Percentiles rank a stretch among this genome's conserved stretches.
Evolutionary conservation across 2,329 filamentous ascomycete genomes (phyloP).

Genomic region (Cryphonectria naterciae): DNA sequence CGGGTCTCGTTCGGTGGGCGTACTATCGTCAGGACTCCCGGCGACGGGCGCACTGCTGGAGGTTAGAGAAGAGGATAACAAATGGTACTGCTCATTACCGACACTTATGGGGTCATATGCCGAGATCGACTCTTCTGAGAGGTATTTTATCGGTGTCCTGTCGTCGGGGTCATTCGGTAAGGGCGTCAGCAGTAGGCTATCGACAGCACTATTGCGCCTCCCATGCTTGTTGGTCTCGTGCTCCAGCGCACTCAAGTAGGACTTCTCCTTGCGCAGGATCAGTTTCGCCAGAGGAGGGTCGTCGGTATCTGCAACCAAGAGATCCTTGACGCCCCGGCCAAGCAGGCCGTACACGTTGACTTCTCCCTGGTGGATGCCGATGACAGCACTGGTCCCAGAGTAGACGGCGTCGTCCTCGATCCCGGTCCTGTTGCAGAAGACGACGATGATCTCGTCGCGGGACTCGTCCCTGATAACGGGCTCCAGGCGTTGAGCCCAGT

Average conservation of each 20-base stretch:
- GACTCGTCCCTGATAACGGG: conserved; percentile 53
- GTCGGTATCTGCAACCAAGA: conserved; percentile 62
- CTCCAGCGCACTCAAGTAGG: not conserved
- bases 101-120: not conserved
- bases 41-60: conserved; percentile 5
- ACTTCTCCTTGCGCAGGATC: conserved; percentile 33
- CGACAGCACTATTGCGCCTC: not conserved
- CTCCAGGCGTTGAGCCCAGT: conserved; percentile 66
- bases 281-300: conserved; percentile 40
- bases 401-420: conserved; percentile 61
- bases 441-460: conserved; percentile 58
- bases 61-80: not conserved
- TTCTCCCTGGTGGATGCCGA: conserved; percentile 60
- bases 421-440: conserved; percentile 67
- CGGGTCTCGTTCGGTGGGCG: conserved; percentile 42
- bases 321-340: conserved; percentile 63
- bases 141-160: conserved; percentile 2
- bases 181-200: conserved; percentile 3
- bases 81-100: not conserved
- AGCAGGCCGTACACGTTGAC: conserved; percentile 64
- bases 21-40: conserved; percentile 33
- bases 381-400: conserved; percentile 65
- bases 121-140: not conserved
- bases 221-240: not conserved
- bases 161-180: not conserved